phyloP scores from a whole-genome alignment of 1,139 yeast genomes.

The Saccharomyces hybrid region DNA sequence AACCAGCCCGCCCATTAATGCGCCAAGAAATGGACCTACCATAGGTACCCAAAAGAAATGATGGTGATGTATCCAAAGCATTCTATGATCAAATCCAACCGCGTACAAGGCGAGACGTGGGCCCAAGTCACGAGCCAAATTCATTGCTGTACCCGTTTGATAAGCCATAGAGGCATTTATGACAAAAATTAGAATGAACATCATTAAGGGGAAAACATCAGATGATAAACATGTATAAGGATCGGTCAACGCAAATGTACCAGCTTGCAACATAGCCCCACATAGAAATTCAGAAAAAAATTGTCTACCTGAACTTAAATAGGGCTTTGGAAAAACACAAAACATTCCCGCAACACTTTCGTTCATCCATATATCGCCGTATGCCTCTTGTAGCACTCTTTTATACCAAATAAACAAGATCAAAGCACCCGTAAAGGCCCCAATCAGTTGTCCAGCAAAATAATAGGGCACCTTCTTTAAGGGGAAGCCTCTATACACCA shows the following conservation, averaged over 20 bases:
- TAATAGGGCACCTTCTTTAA: slow-evolving; percentile 37
- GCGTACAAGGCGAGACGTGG: slow-evolving; percentile 42
- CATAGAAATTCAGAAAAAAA: slow-evolving; percentile 40
- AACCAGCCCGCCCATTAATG: slow-evolving; percentile 38
- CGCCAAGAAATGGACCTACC: slow-evolving; percentile 40
- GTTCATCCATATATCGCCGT: slow-evolving; percentile 22
- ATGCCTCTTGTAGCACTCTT: slow-evolving; percentile 22
- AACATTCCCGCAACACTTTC: slow-evolving; percentile 34
- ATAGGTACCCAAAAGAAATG: slow-evolving; percentile 47
- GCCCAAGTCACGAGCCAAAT: slow-evolving; percentile 47
- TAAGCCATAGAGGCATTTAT: slow-evolving; percentile 41
- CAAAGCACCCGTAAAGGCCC: slow-evolving; percentile 37
- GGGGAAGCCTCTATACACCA: slow-evolving; percentile 39
- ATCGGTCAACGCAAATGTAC: slow-evolving; percentile 43
- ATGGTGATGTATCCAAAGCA: slow-evolving; percentile 35
- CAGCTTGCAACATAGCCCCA: slow-evolving; percentile 38
- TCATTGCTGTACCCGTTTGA: slow-evolving; percentile 47
- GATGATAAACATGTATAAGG: slow-evolving; percentile 42
- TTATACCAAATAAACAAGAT: slow-evolving; percentile 35
- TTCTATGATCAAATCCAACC: slow-evolving; percentile 39
- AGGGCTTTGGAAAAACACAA: slow-evolving; percentile 41
- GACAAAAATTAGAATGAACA: slow-evolving; percentile 38
- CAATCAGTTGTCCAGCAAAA: slow-evolving; percentile 36
- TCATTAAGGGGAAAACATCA: slow-evolving; percentile 39
- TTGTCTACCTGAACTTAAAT: slow-evolving; percentile 38